Evolutionary conservation across 1,284 basidiomycete genomes (phyloP).

Genomic region (Marasmius fiardii): DNA sequence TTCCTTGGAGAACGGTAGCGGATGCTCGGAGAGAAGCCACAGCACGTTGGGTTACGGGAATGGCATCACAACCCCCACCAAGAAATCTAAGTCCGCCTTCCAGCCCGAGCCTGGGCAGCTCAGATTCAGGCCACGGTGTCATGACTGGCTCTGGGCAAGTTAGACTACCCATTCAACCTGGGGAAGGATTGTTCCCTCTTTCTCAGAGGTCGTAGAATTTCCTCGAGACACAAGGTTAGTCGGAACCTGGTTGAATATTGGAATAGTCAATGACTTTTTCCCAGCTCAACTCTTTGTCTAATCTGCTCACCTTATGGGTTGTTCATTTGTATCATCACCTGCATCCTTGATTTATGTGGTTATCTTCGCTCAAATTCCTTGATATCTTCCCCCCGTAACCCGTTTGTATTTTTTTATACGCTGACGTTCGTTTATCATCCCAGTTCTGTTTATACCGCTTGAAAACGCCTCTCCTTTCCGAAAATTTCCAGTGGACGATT

Average conservation of each 20-base stretch:
- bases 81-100: constrained; percentile 3
- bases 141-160: constrained; percentile 36
- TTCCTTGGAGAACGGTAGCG: constrained; percentile 41
- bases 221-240: neutral
- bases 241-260: neutral
- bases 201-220: neutral
- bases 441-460: neutral
- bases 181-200: constrained; percentile 38
- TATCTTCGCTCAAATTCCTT: neutral
- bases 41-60: constrained; percentile 58
- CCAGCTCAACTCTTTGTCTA: neutral
- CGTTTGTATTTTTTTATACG: neutral
- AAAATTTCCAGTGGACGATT: neutral
- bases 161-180: constrained; percentile 37
- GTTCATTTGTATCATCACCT: neutral
- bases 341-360: neutral
- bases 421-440: neutral
- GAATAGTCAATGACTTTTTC: no score
- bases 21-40: constrained; percentile 51
- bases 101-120: constrained; percentile 12
- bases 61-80: constrained; percentile 1
- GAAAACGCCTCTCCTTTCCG: neutral
- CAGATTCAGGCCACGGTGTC: constrained; percentile 21
- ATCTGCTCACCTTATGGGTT: neutral
- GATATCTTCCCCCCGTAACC: neutral